Percentiles rank a stretch among this genome's conserved stretches.
Conservation (phyloP, 148 eudicot genomes). For the Chenopodium quinoa region DNA sequence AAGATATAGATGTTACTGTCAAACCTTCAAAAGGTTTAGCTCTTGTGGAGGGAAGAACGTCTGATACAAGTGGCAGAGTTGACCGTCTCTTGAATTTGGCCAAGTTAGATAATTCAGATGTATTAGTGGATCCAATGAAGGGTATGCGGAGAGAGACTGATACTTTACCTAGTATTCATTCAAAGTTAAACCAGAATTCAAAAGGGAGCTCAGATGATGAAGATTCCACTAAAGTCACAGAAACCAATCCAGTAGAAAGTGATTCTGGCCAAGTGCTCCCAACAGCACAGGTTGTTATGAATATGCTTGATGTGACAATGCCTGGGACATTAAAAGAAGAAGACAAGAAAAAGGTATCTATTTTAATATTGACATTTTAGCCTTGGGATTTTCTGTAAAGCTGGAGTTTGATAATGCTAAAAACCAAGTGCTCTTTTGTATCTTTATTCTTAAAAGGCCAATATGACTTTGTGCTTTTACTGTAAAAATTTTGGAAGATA, state of each 20-base stretch:
- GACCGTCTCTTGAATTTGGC: constrained; percentile 33
- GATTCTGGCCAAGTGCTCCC: constrained; percentile 71
- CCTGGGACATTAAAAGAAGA: constrained; percentile 78
- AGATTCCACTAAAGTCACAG: constrained; percentile 28
- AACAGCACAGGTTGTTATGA: constrained; percentile 76
- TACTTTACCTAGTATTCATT: constrained; percentile 19
- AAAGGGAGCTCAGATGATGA: constrained; percentile 32
- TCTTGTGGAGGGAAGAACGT: constrained; percentile 40
- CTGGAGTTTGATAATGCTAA: not conserved
- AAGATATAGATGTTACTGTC: constrained; percentile 72
- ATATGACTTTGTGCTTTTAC: not conserved
- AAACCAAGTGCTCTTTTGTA: not conserved
- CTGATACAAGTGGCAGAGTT: constrained; percentile 30
- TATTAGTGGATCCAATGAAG: constrained; percentile 28
- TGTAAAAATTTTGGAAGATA: not conserved
- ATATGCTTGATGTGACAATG: constrained; percentile 89
- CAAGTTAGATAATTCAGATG: constrained; percentile 32
- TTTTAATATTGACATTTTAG: not conserved
- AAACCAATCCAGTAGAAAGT: constrained; percentile 33
- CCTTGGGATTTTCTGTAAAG: not conserved
- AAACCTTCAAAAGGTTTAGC: constrained; percentile 69
- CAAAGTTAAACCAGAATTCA: constrained; percentile 29
- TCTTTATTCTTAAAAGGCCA: not conserved
- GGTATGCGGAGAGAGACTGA: constrained; percentile 32
- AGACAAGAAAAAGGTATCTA: constrained; percentile 70